Base-by-base conservation (phyloP, 345 rosid genomes). In the Arabis hirsuta region DNA sequence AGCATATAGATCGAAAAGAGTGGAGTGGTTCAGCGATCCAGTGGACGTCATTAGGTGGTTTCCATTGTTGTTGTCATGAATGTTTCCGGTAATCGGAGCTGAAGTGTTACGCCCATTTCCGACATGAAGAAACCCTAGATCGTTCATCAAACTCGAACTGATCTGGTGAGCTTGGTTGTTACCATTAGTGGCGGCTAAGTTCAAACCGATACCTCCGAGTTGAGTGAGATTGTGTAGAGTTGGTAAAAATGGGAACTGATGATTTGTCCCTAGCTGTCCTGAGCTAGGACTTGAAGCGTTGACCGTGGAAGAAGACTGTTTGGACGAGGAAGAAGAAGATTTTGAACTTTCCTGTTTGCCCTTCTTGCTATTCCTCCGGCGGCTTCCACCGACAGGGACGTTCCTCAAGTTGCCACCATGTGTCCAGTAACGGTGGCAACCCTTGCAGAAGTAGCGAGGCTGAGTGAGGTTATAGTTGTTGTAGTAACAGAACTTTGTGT, bases 351-450 rank as follows among this genome's bases (percentile, higher is more conserved):
- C 81, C 76, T 55, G 79, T 78, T 79, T 84, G 78, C 53, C 85
- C 72, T 86, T 90, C 82, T 85, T 90, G 82, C 80, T 86, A 42
- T 74, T 75, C 69, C 81, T 83, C 44, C 94, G 78, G 78, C 91
- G 84, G 3, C 96, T 87, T 19, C 96, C 96, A 2, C 96, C 96
- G 3, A 88, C 90, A 1, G 96, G 96, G 54, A 88, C 91, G 67
- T 73, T 88, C 62, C 96, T 81, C 19, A 86, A 79, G 43, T 90
- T 85, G 3, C 96, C 96, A 0, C 94, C 96, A 38, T 75, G 65
- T 19, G 96, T 90, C 96, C 96, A 90, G 79, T 90, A 90, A 11
- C 96, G 84, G 46, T 94, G 90, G 39, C 96, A 90, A 9, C 83
- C 83, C 72, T 90, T 90, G 75, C 97, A 90, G 67, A 85, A 86